These are phyloP conservation scores for Leccinum huronense DNA, from an alignment of 1,284 basidiomycete genomes.

Conservation along the genomic window DNA sequence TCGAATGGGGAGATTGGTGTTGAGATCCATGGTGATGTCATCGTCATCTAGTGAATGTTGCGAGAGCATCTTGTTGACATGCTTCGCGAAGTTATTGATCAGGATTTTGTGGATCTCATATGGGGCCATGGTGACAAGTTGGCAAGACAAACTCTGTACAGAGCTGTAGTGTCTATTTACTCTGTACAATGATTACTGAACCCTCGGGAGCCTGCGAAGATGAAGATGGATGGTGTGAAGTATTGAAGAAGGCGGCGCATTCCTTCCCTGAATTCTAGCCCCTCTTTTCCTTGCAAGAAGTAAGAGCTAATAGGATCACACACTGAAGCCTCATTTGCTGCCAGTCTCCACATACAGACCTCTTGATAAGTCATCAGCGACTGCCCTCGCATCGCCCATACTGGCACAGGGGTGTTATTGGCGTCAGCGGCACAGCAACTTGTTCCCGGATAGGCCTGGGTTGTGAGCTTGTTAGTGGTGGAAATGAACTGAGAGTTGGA, in stretches of 20 bases:
- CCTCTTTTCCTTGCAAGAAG: background rate
- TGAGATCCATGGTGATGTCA: too few relatives aligned
- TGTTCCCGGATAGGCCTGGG: too few relatives aligned
- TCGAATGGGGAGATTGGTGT: too few relatives aligned
- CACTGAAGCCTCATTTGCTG: background rate
- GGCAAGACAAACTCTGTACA: too few relatives aligned
- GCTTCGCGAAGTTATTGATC: too few relatives aligned
- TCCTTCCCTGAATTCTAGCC: background rate
- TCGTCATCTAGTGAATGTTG: too few relatives aligned
- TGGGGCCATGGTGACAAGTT: too few relatives aligned
- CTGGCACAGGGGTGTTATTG: background rate
- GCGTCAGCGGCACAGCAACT: background rate
- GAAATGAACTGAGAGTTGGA: too few relatives aligned
- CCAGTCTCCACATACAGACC: background rate
- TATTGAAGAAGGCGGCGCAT: background rate
- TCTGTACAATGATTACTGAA: background rate
- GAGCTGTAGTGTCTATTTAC: too few relatives aligned
- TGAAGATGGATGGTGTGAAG: background rate
- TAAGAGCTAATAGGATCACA: background rate
- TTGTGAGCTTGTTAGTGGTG: too few relatives aligned
- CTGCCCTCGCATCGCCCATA: background rate
- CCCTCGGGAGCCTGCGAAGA: background rate
- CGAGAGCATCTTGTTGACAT: too few relatives aligned
- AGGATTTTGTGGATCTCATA: too few relatives aligned
- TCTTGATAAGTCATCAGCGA: background rate